Conservation (phyloP, 1,284 basidiomycete genomes). For the Afroboletus lepidellus region DNA sequence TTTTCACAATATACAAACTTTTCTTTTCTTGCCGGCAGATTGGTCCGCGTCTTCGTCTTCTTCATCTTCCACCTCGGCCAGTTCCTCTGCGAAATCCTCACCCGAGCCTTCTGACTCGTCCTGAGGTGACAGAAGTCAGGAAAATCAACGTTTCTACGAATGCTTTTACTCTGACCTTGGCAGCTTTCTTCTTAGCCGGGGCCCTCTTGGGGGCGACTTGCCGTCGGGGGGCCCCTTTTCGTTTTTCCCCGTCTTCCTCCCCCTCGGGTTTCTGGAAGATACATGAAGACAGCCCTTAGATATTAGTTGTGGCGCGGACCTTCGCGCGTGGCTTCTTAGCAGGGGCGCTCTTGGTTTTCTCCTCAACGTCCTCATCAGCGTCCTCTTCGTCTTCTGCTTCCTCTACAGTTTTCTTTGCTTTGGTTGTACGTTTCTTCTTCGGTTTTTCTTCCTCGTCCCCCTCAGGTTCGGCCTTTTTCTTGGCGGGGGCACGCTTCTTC, state of each 20-base stretch:
- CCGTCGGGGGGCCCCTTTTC: constrained; percentile 36
- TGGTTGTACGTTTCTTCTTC: constrained; percentile 38
- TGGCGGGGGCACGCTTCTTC: constrained; percentile 39
- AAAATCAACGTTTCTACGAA: background rate
- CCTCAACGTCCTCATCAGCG: constrained; percentile 36
- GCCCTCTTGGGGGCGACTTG: constrained; percentile 26
- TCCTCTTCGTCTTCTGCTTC: constrained; percentile 44
- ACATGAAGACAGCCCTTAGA: constrained; percentile 11
- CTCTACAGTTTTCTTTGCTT: constrained; percentile 39
- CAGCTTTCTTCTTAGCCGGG: constrained; percentile 28
- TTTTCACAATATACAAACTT: constrained; percentile 19
- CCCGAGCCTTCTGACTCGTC: constrained; percentile 33
- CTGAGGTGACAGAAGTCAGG: constrained; percentile 13
- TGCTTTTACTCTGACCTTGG: constrained; percentile 35
- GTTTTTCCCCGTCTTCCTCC: constrained; percentile 40
- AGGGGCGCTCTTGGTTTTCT: constrained; percentile 41
- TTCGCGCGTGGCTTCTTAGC: constrained; percentile 42
- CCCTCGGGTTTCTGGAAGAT: constrained; percentile 38
- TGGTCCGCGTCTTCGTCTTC: constrained; percentile 30
- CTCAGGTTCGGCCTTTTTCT: constrained; percentile 42
- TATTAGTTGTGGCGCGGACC: constrained; percentile 26
- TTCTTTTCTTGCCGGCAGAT: constrained; percentile 28
- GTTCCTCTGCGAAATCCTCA: constrained; percentile 32
- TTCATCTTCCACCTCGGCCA: constrained; percentile 31
- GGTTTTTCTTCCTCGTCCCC: constrained; percentile 43